Evolutionary conservation across 2,329 filamentous ascomycete genomes (phyloP).

Genomic region (Epichloe coenophiala): DNA sequence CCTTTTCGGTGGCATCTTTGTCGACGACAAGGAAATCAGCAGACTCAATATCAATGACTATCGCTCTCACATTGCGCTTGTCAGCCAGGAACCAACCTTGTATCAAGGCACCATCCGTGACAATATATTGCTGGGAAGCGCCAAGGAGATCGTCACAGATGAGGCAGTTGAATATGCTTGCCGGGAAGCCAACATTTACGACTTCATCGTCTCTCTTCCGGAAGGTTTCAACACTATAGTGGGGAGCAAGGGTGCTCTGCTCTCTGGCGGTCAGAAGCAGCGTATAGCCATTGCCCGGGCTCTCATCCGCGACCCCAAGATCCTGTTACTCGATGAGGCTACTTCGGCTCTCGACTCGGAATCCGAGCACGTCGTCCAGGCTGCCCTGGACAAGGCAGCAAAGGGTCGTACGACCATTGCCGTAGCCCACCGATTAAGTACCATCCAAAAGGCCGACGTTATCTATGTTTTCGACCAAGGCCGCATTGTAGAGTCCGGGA

Average conservation of each 20-base stretch:
- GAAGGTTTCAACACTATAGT: constrained; percentile 79
- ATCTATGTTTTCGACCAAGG: constrained; percentile 97
- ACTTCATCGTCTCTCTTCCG: constrained; percentile 76
- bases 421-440: constrained; percentile 81
- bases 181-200: constrained; percentile 82
- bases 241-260: constrained; percentile 71
- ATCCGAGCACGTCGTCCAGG: constrained; percentile 68
- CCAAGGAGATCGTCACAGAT: constrained; percentile 54
- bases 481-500: constrained; percentile 71
- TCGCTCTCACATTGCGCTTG: constrained; percentile 69
- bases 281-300: constrained; percentile 88
- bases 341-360: constrained; percentile 66
- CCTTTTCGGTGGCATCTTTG: constrained; percentile 60
- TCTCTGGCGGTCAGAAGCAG: constrained; percentile 90
- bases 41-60: constrained; percentile 76
- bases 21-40: constrained; percentile 75
- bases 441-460: constrained; percentile 85
- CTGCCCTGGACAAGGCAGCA: constrained; percentile 66
- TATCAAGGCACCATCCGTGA: constrained; percentile 88
- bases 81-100: constrained; percentile 86
- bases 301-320: constrained; percentile 77
- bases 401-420: constrained; percentile 84
- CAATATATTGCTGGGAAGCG: constrained; percentile 71
- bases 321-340: constrained; percentile 73
- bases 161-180: constrained; percentile 64